Base-by-base conservation (phyloP, 208 protist species). In the Trypanosoma theileri region DNA sequence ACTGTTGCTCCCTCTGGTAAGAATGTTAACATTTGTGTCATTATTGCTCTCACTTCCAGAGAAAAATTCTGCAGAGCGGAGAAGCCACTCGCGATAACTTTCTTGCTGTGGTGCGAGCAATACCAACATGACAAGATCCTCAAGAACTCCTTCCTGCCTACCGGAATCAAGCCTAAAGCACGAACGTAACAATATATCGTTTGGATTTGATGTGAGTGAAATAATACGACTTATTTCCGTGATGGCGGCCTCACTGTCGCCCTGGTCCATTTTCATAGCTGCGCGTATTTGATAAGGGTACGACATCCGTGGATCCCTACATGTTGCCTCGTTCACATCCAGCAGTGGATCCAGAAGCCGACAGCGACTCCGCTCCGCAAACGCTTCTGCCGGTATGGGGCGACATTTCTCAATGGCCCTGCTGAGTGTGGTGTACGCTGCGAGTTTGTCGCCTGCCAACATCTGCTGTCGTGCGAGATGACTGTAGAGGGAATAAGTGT, bases 261-360 rank as follows among this genome's bases (percentile, higher is more conserved):
- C 81, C 14, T 69, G 53, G 64, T 86, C 81, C 80, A 86, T 86
- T 22, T 58, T 59, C 69, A 76, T 72, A 19, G 80, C 80, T 3
- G 80, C 80, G 44, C 80, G 75, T 55, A 81, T 66, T 50, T 52
- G 54, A 31, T 79, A 80, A 0, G 78, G 78, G 61, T 80, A 72
- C 6, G 78, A 80, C 24, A 80, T 54, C n/a, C 31, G 60, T 4
- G 75, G 79, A 53, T 80, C 53, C 45, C 71, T 62, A 44, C 59
- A 51, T n/a, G 69, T 77, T 4, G 79, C 73, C 55, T 69, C 74
- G 14, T 58, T 65, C 0, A 80, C 53, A 59, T 81, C 79, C 4
- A 53, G 59, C 9, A 71, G 53, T 19, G 44, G 17, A 31, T 56
- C 16, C 2, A 48, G 58, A 42, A 54, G 45, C 48, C 72, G 62